Conservation (phyloP, 495 filamentous ascomycete genomes). For the Trypethelium eluteriae region DNA sequence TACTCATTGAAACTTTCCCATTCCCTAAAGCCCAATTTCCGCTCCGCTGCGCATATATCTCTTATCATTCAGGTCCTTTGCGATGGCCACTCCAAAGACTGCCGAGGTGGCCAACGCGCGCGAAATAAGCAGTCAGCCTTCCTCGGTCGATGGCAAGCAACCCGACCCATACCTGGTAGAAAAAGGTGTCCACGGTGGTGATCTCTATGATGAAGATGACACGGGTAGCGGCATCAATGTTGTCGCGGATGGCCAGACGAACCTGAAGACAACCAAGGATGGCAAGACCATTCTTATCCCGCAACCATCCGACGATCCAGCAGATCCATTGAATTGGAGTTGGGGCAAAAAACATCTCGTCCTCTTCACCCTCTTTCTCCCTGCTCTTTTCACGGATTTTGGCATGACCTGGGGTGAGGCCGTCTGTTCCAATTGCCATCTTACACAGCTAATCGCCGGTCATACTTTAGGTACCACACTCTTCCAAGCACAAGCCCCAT, state of each 20-base stretch:
- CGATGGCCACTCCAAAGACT: neutral
- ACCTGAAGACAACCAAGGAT: constrained; percentile 21
- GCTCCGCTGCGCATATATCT: neutral
- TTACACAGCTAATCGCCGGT: neutral
- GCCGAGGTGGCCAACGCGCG: neutral
- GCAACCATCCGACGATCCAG: constrained; percentile 25
- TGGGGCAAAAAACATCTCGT: constrained; percentile 26
- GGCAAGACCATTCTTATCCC: constrained; percentile 28
- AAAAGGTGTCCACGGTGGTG: constrained; percentile 1
- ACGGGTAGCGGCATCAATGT: constrained; percentile 10
- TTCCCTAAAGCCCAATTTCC: neutral
- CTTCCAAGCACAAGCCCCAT: constrained; percentile 41
- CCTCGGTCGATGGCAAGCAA: constrained; percentile 3
- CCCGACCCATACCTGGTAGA: neutral
- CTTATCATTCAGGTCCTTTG: neutral
- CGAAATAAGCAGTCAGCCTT: neutral
- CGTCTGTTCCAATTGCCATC: neutral
- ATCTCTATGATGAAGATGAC: constrained; percentile 1
- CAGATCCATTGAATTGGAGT: constrained; percentile 29
- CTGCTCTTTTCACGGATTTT: constrained; percentile 32
- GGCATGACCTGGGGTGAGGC: constrained; percentile 44
- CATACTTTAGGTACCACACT: constrained; percentile 30
- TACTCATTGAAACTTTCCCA: neutral
- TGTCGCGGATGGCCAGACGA: neutral
- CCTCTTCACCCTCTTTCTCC: constrained; percentile 16